Percentiles rank a stretch among this genome's conserved stretches.
phyloP scores from a whole-genome alignment of 2,329 filamentous ascomycete genomes.

The Conoideocrella luteorostrata region DNA sequence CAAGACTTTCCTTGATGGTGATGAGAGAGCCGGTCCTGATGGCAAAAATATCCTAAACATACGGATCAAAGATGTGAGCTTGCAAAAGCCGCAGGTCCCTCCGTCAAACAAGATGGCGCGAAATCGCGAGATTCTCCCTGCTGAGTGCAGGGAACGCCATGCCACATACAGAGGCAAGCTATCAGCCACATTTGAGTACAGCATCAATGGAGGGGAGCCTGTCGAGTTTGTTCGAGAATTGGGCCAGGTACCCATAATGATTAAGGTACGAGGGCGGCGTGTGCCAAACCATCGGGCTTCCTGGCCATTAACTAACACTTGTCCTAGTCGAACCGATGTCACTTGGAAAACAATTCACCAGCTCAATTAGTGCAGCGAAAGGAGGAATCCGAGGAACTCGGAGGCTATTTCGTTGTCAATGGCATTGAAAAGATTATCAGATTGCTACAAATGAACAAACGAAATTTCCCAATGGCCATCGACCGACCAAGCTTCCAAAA shows the following conservation, averaged over 20 bases:
- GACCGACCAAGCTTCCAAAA: slow-evolving; percentile 83
- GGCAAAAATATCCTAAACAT: slow-evolving; percentile 71
- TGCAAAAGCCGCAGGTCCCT: slow-evolving; percentile 77
- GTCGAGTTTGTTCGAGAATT: slow-evolving; percentile 78
- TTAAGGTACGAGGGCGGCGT: slow-evolving; percentile 56
- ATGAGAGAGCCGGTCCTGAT: slow-evolving; percentile 52
- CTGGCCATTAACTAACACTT: not conserved
- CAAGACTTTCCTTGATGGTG: slow-evolving; percentile 80
- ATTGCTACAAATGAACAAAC: slow-evolving; percentile 79
- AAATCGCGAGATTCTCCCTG: slow-evolving; percentile 80
- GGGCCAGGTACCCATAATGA: slow-evolving; percentile 86
- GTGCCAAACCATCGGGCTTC: too few relatives aligned
- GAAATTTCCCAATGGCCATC: slow-evolving; percentile 95
- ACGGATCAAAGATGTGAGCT: slow-evolving; percentile 70
- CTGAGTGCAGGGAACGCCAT: slow-evolving; percentile 92
- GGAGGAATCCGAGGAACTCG: slow-evolving; percentile 93
- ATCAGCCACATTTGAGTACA: slow-evolving; percentile 75
- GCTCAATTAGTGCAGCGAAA: slow-evolving; percentile 76
- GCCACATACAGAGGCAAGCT: slow-evolving; percentile 84
- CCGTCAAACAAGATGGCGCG: slow-evolving; percentile 76
- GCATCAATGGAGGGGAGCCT: slow-evolving; percentile 80
- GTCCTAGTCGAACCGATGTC: slow-evolving; percentile 74
- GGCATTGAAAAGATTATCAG: slow-evolving; percentile 96
- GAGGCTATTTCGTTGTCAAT: slow-evolving; percentile 96
- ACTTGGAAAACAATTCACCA: slow-evolving; percentile 80